Evolutionary conservation across 176 grass and related monocot species (phyloP), one percentile per base, ranked within the genome.

Genomic region (Triticum turgidum): DNA sequence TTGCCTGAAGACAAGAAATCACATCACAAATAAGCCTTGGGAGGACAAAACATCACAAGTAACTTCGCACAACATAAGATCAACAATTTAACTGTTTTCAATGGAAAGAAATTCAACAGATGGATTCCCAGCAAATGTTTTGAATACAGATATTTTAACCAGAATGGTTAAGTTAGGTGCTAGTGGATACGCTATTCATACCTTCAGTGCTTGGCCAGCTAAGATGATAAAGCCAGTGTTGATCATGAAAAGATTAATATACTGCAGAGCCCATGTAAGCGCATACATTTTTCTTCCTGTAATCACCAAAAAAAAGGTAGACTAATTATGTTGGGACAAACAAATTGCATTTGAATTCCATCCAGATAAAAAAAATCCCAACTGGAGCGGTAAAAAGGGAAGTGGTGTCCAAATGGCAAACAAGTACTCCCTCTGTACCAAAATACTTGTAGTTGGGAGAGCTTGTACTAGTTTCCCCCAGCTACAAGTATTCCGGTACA

Each of bases 221-320:
- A 99, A 84, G 87, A 99, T 99, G 69, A 99, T 96, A 73, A 77
- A 99, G 9, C 97, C 97, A 59, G 92, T 99, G 72, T 99, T 99
- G 68, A 99, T 99, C 97, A 99, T 99, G 84, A 99, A 99, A 67
- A 99, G 92, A 73, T 99, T 99, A 79, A 99, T 66, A 76, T 99
- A 99, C n/a, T 99, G 97, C 54, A 99, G 77, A 89, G 75, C 85
- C 97, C 97, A 99, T 87, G 97, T 99, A 59, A 99, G 87, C 9
- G 61, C 87, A 70, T 99, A 99, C 61, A 92, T 89, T 94, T 96
- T 99, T 68, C 77, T 91, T 70, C 97, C 97, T 99, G 76, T 34
- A 87, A 25, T 68, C 59, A 80, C 27, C 70, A 68, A 35, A 84
- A 81, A 38, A 41, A 78, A 45, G 13, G 24, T 69, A 86, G 58